phyloP scores from a whole-genome alignment of 2,329 filamentous ascomycete genomes.

The Alternaria ventricosa region DNA sequence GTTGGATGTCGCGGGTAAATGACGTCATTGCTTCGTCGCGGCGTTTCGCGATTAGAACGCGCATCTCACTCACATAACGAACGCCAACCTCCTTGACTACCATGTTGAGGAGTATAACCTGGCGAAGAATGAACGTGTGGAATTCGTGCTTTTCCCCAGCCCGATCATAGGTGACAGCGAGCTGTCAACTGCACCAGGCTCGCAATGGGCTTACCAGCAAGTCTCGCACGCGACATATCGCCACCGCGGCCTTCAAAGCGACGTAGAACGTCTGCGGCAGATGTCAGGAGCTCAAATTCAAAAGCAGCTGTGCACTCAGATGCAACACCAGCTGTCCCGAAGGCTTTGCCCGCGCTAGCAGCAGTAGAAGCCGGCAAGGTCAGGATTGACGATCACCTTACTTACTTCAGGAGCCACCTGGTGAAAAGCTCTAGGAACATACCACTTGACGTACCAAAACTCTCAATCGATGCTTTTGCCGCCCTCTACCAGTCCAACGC shows the following conservation, averaged over 20 bases:
- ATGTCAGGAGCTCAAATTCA: background rate
- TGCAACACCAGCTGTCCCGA: background rate
- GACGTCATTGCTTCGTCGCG: background rate
- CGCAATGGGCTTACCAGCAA: constrained; percentile 22
- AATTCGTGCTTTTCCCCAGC: background rate
- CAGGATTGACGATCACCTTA: constrained; percentile 56
- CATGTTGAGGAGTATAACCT: background rate
- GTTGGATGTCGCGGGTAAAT: background rate
- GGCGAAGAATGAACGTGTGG: background rate
- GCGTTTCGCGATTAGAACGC: background rate
- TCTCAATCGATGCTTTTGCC: constrained; percentile 53
- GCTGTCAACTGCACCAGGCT: background rate
- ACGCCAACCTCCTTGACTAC: background rate
- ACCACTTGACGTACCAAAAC: constrained; percentile 32
- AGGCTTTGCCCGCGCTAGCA: constrained; percentile 38
- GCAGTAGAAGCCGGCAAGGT: constrained; percentile 61
- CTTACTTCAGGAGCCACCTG: constrained; percentile 56
- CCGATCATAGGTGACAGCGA: background rate
- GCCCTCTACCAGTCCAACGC: constrained; percentile 58
- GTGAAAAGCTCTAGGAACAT: constrained; percentile 22
- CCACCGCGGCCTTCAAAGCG: constrained; percentile 27
- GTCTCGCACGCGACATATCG: constrained; percentile 32
- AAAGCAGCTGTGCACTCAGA: background rate
- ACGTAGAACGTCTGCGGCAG: constrained; percentile 10
- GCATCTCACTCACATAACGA: background rate